Evolutionary conservation across 164 flowering plant genomes (phyloP), one percentile per base, ranked within the genome.

Genomic region (Annona cherimola): DNA sequence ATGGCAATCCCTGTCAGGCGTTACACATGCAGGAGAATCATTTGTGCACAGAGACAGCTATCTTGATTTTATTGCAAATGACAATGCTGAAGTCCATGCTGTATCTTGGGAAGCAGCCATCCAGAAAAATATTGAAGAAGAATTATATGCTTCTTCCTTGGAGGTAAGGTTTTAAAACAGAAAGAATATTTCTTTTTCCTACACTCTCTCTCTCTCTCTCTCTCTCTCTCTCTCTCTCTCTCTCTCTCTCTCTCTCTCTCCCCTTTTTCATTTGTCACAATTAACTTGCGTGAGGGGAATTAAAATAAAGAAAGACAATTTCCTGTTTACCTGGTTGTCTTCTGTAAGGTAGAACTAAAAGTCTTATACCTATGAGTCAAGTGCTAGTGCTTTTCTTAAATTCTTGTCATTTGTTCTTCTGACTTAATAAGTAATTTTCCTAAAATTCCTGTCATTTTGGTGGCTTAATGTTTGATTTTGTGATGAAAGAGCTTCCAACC

Each of bases 71-170:
- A 81, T 76, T 73, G 80, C 76, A 69, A 79, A 74, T 73, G 88
- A 77, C 69, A 83, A 82, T 80, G 78, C 85, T 80, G 90, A 86
- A 77, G 79, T 82, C 66, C 87, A 78, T 83, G 84, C 92, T 66
- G 69, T 86, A 61, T 85, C 93, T 45, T 96, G 96, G 99, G 99
- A 96, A 84, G 94, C 89, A 74, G 87, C 96, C 8, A 85, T 96
- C 62, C 94, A 93, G 70, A 90, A 86, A 75, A 94, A 83, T 76
- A 84, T 96, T 65, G 92, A 92, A 80, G 92, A 89, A 74, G 99
- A 93, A 74, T 84, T 96, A 45, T 84, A 86, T 82, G 83, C 86
- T 79, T 83, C 99, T 74, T 82, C 93, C 54, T 75, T 84, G 39
- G 77, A 86, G 94, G 99, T 90, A 73, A 55, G 11, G 14, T 6